Percentiles rank a stretch among this genome's conserved stretches.
Evolutionary conservation across 1,139 yeast species (phyloP).

Genomic region (Debaryomyces fabryi): DNA sequence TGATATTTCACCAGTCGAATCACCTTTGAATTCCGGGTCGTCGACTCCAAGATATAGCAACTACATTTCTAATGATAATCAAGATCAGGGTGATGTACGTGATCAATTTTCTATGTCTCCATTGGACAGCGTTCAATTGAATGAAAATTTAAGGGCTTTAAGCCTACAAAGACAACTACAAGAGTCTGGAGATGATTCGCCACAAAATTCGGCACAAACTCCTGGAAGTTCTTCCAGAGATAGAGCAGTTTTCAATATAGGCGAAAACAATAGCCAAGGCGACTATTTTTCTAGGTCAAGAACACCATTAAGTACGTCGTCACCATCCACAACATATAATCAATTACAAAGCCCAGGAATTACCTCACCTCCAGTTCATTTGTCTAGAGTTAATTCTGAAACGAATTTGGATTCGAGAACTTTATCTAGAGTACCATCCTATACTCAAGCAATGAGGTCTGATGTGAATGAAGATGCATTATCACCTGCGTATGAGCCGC

Average conservation of each 20-base stretch:
- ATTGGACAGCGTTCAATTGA: slow-evolving; percentile 45
- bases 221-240: slow-evolving; percentile 15
- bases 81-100: slow-evolving; percentile 27
- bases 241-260: slow-evolving; percentile 49
- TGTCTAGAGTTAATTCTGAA: slow-evolving; percentile 62
- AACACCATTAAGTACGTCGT: background rate
- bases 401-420: slow-evolving; percentile 19
- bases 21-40: slow-evolving; percentile 58
- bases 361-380: slow-evolving; percentile 55
- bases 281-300: slow-evolving; percentile 14
- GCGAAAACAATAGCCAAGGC: slow-evolving; percentile 32
- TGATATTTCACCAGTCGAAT: slow-evolving; percentile 61
- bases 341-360: slow-evolving; percentile 37
- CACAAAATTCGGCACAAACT: slow-evolving; percentile 6
- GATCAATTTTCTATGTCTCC: slow-evolving; percentile 45
- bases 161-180: slow-evolving; percentile 52
- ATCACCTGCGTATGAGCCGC: slow-evolving; percentile 66
- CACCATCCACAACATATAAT: slow-evolving; percentile 12
- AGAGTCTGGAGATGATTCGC: slow-evolving; percentile 21
- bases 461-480: slow-evolving; percentile 50
- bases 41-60: slow-evolving; percentile 43
- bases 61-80: background rate
- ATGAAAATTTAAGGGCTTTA: slow-evolving; percentile 56
- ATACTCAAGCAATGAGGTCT: slow-evolving; percentile 68
- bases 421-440: slow-evolving; percentile 78